These are phyloP conservation scores for Panicum miliaceum DNA, from an alignment of 176 grass and related monocot genomes.

Conservation along the genomic window DNA sequence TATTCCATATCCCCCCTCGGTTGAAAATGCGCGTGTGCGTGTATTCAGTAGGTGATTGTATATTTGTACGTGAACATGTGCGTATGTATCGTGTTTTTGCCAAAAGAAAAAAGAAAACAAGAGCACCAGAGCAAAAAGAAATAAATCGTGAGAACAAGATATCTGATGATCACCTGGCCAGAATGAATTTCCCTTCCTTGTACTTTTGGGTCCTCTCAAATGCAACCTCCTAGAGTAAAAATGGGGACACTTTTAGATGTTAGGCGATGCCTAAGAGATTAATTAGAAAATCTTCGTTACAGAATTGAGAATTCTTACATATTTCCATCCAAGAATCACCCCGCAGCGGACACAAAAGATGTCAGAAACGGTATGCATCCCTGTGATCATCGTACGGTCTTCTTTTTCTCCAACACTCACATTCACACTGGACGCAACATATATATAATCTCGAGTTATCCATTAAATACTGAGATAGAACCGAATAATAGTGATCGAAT, in stretches of 20 bases:
- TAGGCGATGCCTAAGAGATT: not conserved
- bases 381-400: conserved; percentile 77
- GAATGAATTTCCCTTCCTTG: conserved; percentile 93
- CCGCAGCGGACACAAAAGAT: conserved; percentile 91
- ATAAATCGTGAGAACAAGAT: not conserved
- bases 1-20: no score
- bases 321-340: conserved; percentile 97
- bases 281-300: not conserved
- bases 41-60: no score
- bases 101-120: not conserved
- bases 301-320: conserved; percentile 56
- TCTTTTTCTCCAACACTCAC: conserved; percentile 71
- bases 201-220: conserved; percentile 73
- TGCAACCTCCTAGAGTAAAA: conserved; percentile 62
- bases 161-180: conserved; percentile 65
- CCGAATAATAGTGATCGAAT: not conserved
- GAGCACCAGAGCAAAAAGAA: not conserved
- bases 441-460: not conserved
- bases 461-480: not conserved
- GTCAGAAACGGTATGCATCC: conserved; percentile 78
- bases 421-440: conserved; percentile 65
- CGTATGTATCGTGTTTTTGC: not conserved
- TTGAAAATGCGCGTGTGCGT: no score
- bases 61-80: no score
- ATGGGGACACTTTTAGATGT: conserved; percentile 20